phyloP scores from a whole-genome alignment of 768 basidiomycete species.

The Leucosporidium creatinivorum region DNA sequence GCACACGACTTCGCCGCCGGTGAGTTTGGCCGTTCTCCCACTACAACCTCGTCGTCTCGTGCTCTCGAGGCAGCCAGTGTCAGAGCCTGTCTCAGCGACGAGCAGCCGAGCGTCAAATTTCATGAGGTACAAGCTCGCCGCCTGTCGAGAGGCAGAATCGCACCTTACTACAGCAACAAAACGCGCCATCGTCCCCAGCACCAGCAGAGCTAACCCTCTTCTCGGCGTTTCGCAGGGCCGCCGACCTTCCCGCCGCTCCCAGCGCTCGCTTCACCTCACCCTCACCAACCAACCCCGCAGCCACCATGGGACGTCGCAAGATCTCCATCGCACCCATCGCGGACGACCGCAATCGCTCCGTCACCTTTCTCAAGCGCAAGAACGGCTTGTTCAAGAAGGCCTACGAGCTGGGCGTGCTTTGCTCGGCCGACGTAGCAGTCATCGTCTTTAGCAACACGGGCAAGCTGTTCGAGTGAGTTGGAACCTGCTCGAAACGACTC shows the following conservation, averaged over 20 bases:
- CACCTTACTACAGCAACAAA: neutral
- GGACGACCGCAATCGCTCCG: slow-evolving; percentile 37
- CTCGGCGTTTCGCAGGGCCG: neutral
- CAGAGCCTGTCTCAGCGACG: too few relatives aligned
- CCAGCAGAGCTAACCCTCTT: neutral
- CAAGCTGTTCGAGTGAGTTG: slow-evolving; percentile 34
- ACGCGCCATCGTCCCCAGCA: too few relatives aligned
- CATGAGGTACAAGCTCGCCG: too few relatives aligned
- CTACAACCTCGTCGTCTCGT: too few relatives aligned
- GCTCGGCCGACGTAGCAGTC: slow-evolving; percentile 36
- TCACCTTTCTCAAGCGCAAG: slow-evolving; percentile 38
- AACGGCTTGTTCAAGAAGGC: slow-evolving; percentile 38
- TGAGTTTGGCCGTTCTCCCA: too few relatives aligned
- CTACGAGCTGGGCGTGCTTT: slow-evolving; percentile 36
- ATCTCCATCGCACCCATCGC: slow-evolving; percentile 37
- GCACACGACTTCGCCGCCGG: too few relatives aligned
- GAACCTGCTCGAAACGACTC: neutral
- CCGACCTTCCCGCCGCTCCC: neutral
- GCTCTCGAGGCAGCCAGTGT: too few relatives aligned
- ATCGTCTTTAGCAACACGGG: slow-evolving; percentile 35
- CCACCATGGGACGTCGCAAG: slow-evolving; percentile 36
- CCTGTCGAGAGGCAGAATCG: too few relatives aligned
- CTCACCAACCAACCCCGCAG: neutral
- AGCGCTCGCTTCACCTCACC: neutral
- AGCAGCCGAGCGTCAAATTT: too few relatives aligned